These are phyloP conservation scores for Picocystis sp. DNA, from an alignment of 163 green algal genomes.

Conservation along the genomic window DNA sequence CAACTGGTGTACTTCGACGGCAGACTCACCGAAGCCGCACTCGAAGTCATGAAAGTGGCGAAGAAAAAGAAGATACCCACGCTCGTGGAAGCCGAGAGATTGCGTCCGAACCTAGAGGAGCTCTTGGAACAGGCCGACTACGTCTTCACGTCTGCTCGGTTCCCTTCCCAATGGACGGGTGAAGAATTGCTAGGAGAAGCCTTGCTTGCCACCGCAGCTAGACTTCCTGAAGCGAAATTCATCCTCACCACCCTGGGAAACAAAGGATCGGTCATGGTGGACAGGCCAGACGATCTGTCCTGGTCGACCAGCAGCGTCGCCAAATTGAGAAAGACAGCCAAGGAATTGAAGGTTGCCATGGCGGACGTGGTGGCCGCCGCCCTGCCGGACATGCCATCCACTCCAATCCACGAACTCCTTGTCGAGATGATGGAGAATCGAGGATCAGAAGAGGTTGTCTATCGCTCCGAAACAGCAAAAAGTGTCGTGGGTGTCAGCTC, in stretches of 20 bases:
- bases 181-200: slow-evolving; percentile 38
- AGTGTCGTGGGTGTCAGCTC: no score
- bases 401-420: no score
- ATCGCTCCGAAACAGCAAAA: no score
- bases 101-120: slow-evolving; percentile 57
- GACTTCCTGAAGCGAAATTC: slow-evolving; percentile 35
- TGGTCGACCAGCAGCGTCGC: no score
- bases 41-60: slow-evolving; percentile 49
- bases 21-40: slow-evolving; percentile 65
- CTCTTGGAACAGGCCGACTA: slow-evolving; percentile 65
- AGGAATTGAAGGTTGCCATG: no score
- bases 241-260: slow-evolving; percentile 34
- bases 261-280: slow-evolving; percentile 37
- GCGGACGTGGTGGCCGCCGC: no score
- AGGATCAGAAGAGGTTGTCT: no score
- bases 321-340: no score
- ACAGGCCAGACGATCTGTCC: no score
- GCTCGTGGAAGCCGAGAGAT: slow-evolving; percentile 65
- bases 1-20: slow-evolving; percentile 86
- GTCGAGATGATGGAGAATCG: no score
- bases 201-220: slow-evolving; percentile 23
- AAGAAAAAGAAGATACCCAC: slow-evolving; percentile 4
- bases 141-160: slow-evolving; percentile 64
- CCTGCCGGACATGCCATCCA: no score
- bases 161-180: slow-evolving; percentile 50